A percentile compares a stretch with the other conserved stretches of the same genome.
phyloP scores from a whole-genome alignment of 768 basidiomycete species.

The Amanita fuliginea region DNA sequence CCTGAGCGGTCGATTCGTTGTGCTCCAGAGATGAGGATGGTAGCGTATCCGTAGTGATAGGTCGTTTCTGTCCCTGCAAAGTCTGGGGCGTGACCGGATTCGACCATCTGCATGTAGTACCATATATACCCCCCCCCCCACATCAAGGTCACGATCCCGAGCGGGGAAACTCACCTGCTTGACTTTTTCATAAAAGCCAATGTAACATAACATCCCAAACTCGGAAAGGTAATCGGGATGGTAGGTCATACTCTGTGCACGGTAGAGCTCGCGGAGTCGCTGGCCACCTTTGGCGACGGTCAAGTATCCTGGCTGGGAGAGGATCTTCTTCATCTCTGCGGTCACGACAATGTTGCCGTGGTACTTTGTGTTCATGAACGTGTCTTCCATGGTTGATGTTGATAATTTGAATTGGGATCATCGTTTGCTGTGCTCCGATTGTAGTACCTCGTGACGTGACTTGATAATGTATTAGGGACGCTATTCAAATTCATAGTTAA shows the following conservation, averaged over 20 bases:
- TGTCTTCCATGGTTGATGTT: no score
- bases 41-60: conserved; percentile 30
- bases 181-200: conserved; percentile 14
- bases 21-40: conserved; percentile 28
- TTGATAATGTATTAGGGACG: no score
- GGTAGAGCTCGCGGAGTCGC: background rate
- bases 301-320: conserved; percentile 12
- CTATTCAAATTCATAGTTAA: no score
- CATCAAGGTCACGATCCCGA: no score
- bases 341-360: conserved; percentile 20
- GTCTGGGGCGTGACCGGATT: conserved; percentile 22
- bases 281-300: background rate
- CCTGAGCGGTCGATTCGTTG: conserved; percentile 17
- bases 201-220: background rate
- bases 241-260: conserved; percentile 15
- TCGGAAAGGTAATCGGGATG: conserved; percentile 13
- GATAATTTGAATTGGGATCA: no score
- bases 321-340: conserved; percentile 16
- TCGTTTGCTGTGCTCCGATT: no score
- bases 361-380: background rate
- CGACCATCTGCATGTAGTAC: conserved; percentile 19
- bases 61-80: conserved; percentile 29
- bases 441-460: no score
- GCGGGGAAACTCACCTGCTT: conserved; percentile 9
- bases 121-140: no score